phyloP scores from a whole-genome alignment of 129 eudicot species.

The Helichrysum umbraculigerum region DNA sequence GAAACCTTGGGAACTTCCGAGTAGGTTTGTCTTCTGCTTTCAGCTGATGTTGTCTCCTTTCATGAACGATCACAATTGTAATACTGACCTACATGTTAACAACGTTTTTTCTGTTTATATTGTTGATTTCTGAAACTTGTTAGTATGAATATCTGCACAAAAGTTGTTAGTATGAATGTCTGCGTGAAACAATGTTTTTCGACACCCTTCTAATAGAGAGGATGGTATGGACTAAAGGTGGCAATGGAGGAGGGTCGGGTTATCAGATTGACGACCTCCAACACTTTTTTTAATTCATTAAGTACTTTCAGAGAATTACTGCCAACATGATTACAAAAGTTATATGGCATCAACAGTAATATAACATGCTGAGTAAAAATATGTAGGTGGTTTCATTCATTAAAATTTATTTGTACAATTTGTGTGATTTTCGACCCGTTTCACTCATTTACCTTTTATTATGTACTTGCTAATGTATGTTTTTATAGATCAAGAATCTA shows the following conservation, averaged over 20 bases:
- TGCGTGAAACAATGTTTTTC: not conserved
- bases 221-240: not conserved
- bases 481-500: no score
- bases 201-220: not conserved
- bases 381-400: not conserved
- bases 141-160: not conserved
- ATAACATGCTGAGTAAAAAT: not conserved
- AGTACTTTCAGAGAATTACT: not conserved
- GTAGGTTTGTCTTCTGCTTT: not conserved
- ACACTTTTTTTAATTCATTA: not conserved
- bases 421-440: not conserved
- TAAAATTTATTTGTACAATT: not conserved
- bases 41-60: not conserved
- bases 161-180: no score
- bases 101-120: constrained; percentile 22
- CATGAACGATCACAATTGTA: constrained; percentile 1
- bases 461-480: no score
- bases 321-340: not conserved
- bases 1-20: not conserved
- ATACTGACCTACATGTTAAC: constrained; percentile 18
- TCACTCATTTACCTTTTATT: not conserved
- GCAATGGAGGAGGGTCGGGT: not conserved
- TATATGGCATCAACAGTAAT: not conserved
- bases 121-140: constrained; percentile 8
- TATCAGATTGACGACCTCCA: not conserved